Evolutionary conservation across 208 protist genomes (phyloP).

Genomic region (Zelonia costaricensis): DNA sequence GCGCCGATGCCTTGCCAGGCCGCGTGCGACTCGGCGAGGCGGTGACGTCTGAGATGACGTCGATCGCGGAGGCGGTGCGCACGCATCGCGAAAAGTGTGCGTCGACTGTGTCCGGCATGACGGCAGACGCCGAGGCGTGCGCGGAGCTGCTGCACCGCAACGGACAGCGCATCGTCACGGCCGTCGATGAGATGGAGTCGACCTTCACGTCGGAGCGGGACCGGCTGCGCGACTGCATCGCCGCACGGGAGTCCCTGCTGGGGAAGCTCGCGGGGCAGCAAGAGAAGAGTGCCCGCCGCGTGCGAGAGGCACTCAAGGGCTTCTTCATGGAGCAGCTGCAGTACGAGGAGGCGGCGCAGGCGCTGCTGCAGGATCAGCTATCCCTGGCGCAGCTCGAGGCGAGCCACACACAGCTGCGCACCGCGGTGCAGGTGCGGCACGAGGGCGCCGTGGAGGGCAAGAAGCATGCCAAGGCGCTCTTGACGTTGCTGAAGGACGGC

Average conservation of each 20-base stretch:
- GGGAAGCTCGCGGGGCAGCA: conserved; percentile 54
- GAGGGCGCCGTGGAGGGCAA: conserved; percentile 31
- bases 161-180: conserved; percentile 15
- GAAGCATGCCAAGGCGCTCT: conserved; percentile 22
- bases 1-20: conserved; percentile 16
- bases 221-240: conserved; percentile 37
- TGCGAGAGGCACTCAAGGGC: conserved; percentile 77
- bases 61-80: conserved; percentile 24
- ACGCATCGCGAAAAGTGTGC: conserved; percentile 21
- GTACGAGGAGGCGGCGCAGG: conserved; percentile 63
- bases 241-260: conserved; percentile 29
- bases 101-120: conserved; percentile 32
- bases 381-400: conserved; percentile 54
- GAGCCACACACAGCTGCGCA: conserved; percentile 58
- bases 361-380: conserved; percentile 55
- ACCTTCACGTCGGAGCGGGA: conserved; percentile 28
- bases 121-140: conserved; percentile 38
- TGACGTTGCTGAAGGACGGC: conserved; percentile 34
- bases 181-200: conserved; percentile 40
- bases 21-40: conserved; percentile 6
- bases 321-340: conserved; percentile 68
- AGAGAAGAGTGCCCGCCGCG: conserved; percentile 69
- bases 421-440: conserved; percentile 33
- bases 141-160: conserved; percentile 34
- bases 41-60: conserved; percentile 6